These are phyloP conservation scores for Pyrenopolyporus hunteri DNA, from an alignment of 495 filamentous ascomycete genomes.

Conservation along the genomic window DNA sequence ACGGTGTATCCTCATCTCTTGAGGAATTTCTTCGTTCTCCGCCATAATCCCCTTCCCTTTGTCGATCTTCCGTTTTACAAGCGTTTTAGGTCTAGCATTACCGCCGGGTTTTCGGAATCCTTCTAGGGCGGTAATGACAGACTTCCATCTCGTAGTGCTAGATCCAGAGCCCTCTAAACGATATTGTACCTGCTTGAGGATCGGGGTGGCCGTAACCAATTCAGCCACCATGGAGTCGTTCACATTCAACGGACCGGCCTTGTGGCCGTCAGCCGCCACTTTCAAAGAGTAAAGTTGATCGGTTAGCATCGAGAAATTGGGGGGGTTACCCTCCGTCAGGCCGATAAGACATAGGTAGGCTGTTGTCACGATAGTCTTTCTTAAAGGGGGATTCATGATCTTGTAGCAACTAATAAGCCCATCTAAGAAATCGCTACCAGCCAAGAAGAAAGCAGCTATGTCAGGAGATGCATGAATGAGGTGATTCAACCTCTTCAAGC, in stretches of 20 bases:
- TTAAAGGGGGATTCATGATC: constrained; percentile 61
- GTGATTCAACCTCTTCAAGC: constrained; percentile 54
- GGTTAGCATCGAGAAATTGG: constrained; percentile 72
- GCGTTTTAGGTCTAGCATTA: constrained; percentile 59
- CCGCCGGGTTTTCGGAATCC: constrained; percentile 59
- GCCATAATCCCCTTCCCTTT: constrained; percentile 73
- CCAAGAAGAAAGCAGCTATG: constrained; percentile 68
- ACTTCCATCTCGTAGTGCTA: constrained; percentile 58
- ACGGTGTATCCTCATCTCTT: constrained; percentile 74
- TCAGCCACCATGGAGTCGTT: constrained; percentile 65
- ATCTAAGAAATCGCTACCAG: constrained; percentile 85
- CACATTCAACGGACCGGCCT: constrained; percentile 54
- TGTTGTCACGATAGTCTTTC: constrained; percentile 68
- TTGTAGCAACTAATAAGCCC: constrained; percentile 70
- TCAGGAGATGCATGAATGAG: constrained; percentile 61
- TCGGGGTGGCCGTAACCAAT: constrained; percentile 66
- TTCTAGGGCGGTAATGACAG: constrained; percentile 61
- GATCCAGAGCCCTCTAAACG: constrained; percentile 50
- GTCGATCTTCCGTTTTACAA: constrained; percentile 51
- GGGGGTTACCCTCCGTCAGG: constrained; percentile 66
- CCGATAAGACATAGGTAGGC: constrained; percentile 74
- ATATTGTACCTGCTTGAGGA: constrained; percentile 56
- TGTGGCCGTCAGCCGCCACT: constrained; percentile 63
- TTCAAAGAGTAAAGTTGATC: constrained; percentile 87
- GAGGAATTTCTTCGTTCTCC: constrained; percentile 50